Conservation (phyloP, 768 basidiomycete species). For the Tremella fuciformis region DNA sequence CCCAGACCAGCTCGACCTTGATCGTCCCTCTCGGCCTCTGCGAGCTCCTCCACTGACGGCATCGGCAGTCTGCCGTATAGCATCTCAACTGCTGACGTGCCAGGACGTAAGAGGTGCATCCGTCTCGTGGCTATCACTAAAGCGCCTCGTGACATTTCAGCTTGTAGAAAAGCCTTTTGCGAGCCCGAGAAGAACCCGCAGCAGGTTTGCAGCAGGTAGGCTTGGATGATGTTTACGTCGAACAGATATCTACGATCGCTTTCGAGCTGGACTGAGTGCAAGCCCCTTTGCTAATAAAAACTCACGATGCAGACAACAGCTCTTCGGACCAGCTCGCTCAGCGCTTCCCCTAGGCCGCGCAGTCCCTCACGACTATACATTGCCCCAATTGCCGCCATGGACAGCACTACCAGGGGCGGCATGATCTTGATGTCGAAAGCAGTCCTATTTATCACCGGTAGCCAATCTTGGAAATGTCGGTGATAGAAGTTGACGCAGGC, state of each 20-base stretch:
- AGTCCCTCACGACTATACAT: conserved; percentile 15
- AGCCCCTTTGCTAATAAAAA: neutral
- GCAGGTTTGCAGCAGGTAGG: conserved; percentile 10
- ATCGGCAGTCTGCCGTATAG: neutral
- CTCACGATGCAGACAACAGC: conserved; percentile 14
- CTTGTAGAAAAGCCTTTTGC: conserved; percentile 15
- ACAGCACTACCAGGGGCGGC: conserved; percentile 7
- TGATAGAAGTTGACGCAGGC: conserved; percentile 16
- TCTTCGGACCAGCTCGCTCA: conserved; percentile 15
- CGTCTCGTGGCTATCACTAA: conserved; percentile 12
- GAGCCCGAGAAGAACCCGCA: conserved; percentile 13
- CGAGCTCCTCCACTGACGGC: conserved; percentile 1
- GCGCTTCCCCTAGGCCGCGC: conserved; percentile 5
- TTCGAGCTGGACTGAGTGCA: conserved; percentile 8
- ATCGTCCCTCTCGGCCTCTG: conserved; percentile 12
- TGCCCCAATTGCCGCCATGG: conserved; percentile 13
- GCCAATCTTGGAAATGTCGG: conserved; percentile 13
- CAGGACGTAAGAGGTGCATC: conserved; percentile 18
- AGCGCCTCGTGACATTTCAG: conserved; percentile 12
- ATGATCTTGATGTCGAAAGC: conserved; percentile 6
- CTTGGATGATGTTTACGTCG: conserved; percentile 11
- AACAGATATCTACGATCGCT: conserved; percentile 13
- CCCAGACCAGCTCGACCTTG: conserved; percentile 9
- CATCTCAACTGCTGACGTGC: conserved; percentile 5
- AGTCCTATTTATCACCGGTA: conserved; percentile 12